Percentiles rank a stretch among this genome's conserved stretches.
These are phyloP conservation scores for Fusarium chuoi DNA, from an alignment of 2,329 filamentous ascomycete genomes.

Conservation along the genomic window DNA sequence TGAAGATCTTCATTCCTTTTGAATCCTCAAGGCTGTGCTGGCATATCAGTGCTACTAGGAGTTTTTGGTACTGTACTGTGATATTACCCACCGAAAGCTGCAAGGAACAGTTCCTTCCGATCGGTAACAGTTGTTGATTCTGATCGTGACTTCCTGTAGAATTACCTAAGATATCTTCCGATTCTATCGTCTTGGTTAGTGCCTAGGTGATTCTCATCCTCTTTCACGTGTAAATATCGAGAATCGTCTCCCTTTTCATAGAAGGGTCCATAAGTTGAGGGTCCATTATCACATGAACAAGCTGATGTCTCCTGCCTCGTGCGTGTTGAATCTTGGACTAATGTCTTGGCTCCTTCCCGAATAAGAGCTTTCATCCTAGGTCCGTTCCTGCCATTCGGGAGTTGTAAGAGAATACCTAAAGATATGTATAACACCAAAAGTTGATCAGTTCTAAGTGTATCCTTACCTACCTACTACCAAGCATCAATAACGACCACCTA, in stretches of 20 bases:
- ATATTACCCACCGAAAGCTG: neutral
- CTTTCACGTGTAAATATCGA: slow-evolving; percentile 1
- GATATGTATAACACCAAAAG: slow-evolving; percentile 4
- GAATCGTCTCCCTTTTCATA: neutral
- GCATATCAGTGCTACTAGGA: neutral
- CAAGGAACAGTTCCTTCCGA: neutral
- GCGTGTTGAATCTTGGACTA: neutral
- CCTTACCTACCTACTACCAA: neutral
- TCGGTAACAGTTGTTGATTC: neutral
- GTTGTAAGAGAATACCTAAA: neutral
- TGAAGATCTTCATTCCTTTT: neutral
- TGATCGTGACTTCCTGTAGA: neutral
- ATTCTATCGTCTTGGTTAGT: neutral
- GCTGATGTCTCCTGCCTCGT: slow-evolving; percentile 1
- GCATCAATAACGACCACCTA: slow-evolving; percentile 7
- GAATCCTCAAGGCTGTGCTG: neutral
- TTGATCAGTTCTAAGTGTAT: neutral
- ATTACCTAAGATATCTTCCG: neutral
- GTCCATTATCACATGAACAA: slow-evolving; percentile 39
- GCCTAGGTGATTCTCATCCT: neutral
- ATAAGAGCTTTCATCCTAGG: slow-evolving; percentile 6
- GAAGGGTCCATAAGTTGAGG: slow-evolving; percentile 12
- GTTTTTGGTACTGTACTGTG: neutral
- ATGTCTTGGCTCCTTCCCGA: slow-evolving; percentile 34
- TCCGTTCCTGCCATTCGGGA: slow-evolving; percentile 16